Evolutionary conservation across 805 yeast species (phyloP), one percentile per base, ranked within the genome.

Genomic region (Suhomyces sp.): DNA sequence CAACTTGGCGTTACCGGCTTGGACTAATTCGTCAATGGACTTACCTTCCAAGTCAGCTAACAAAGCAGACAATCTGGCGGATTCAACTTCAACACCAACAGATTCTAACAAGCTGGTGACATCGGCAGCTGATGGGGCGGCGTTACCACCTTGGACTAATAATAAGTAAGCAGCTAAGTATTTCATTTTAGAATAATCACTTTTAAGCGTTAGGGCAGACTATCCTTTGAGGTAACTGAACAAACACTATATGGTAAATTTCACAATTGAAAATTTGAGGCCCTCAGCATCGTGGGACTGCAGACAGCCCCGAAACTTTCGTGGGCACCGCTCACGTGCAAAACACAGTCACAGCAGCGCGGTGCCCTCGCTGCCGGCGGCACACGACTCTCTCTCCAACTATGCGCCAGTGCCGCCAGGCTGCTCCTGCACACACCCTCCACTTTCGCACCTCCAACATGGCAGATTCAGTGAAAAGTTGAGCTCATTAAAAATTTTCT

Each of bases 111-210:
- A 87, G 67, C 87, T 70, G 79, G 89, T 81, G 84, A 94, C 84
- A 78, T 90, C 93, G 72, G 88, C 85, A 68, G 96, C 96, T 67
- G 96, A 82, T 80, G 99, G 98, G 70, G 94, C 73, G 75, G 91
- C 77, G 83, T 85, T 86, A 77, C 98, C 99, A 80, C 97, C 97
- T 78, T 94, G 91, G 82, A 87, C 91, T 80, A 94, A 86, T 82
- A 93, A 88, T 80, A 94, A 88, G 85, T 94, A 94, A 80, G 99
- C 98, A 82, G 99, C 99, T 82, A 94, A 88, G 87, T 93, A 93
- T 89, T 91, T 94, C 97, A 91, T 83, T 57, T 53, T 51, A 83
- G 87, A 85, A 85, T 85, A 85, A 85, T 85, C 89, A 83, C 83
- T 77, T 83, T 85, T 85, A 86, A 86, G 90, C 89, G 75, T 68